These are phyloP conservation scores for Cucurbita ficifolia DNA, from an alignment of 306 rosid species.

Conservation along the genomic window DNA sequence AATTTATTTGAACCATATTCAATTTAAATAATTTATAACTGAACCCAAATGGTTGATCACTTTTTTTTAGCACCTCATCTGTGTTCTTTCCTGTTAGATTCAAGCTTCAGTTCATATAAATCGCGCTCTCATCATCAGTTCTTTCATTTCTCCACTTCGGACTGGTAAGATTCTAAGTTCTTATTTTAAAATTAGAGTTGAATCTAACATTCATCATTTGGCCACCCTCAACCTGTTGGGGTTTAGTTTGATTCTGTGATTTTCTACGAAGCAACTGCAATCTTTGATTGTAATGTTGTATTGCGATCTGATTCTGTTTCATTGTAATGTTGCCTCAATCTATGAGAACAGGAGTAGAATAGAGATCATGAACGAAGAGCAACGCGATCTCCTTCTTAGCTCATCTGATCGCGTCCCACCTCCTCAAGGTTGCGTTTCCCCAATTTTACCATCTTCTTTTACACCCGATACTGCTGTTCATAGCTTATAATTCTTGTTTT, in stretches of 20 bases:
- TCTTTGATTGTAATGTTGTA: not conserved
- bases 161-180: not conserved
- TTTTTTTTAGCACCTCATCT: too few relatives aligned
- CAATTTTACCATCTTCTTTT: not conserved
- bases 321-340: not conserved
- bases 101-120: too few relatives aligned
- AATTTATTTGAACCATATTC: too few relatives aligned
- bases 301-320: not conserved
- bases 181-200: too few relatives aligned
- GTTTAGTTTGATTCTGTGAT: not conserved
- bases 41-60: too few relatives aligned
- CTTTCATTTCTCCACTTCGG: not conserved
- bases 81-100: too few relatives aligned
- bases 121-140: not conserved
- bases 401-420: conserved; percentile 40
- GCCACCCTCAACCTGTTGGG: not conserved
- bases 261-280: not conserved
- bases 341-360: not conserved
- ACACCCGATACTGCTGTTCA: not conserved
- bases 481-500: not conserved
- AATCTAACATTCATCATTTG: not conserved
- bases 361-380: conserved; percentile 43
- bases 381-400: conserved; percentile 35
- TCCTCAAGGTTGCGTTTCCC: conserved; percentile 32
- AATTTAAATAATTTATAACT: too few relatives aligned